A percentile compares a stretch with the other conserved stretches of the same genome.
phyloP scores from a whole-genome alignment of 2,329 filamentous ascomycete genomes.

The Achaetomium macrosporum region DNA sequence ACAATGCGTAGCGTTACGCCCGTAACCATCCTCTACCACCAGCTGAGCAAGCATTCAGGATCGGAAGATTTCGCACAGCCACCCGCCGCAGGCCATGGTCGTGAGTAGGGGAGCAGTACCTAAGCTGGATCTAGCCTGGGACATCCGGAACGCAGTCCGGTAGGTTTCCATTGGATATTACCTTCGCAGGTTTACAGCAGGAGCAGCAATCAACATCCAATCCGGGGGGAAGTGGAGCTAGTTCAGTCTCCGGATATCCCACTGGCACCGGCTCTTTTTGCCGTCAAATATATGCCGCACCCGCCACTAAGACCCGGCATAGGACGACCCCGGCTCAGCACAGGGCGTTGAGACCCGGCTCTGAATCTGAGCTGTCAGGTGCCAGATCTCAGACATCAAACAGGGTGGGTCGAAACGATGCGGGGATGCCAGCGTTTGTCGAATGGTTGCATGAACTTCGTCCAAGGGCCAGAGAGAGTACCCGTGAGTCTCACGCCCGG shows the following conservation, averaged over 20 bases:
- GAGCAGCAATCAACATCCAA: not conserved
- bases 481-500: too few species aligned
- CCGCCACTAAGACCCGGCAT: not conserved
- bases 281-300: not conserved
- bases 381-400: slow-evolving; percentile 26
- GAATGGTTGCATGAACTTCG: not conserved
- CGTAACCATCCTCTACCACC: slow-evolving; percentile 19
- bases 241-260: too few species aligned
- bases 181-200: not conserved
- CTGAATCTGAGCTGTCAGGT: slow-evolving; percentile 10
- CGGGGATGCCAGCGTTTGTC: slow-evolving; percentile 5
- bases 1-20: slow-evolving; percentile 24
- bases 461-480: too few species aligned
- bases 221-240: too few species aligned
- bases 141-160: too few species aligned
- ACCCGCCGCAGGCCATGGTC: not conserved
- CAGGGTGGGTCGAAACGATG: slow-evolving; percentile 12
- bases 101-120: too few species aligned
- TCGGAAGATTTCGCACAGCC: not conserved
- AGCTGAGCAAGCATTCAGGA: not conserved
- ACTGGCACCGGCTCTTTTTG: not conserved
- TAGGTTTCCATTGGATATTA: too few species aligned
- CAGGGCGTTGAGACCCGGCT: slow-evolving; percentile 12
- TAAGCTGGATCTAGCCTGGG: too few species aligned
- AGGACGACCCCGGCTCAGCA: not conserved